Evolutionary conservation across 2,329 filamentous ascomycete genomes (phyloP).

Genomic region (Dryadomyces quercivorus): DNA sequence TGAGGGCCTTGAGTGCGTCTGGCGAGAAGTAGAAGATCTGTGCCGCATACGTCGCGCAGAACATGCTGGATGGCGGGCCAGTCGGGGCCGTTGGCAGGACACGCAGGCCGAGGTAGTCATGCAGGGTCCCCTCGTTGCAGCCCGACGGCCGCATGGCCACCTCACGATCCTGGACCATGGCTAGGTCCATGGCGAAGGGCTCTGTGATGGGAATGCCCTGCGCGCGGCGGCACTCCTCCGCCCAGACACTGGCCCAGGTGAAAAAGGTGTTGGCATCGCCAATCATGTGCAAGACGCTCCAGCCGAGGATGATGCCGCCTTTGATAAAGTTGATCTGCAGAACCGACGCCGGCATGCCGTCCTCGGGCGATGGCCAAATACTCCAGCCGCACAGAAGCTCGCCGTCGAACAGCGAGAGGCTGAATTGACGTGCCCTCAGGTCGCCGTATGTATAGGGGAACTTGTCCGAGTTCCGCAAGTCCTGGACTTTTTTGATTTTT

Average conservation of each 20-base stretch:
- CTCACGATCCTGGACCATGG: not conserved
- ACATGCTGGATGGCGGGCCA: constrained; percentile 1
- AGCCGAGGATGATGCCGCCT: constrained; percentile 1
- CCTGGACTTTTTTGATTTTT: not conserved
- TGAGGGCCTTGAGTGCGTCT: not conserved
- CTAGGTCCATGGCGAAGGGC: constrained; percentile 32
- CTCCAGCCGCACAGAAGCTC: not conserved
- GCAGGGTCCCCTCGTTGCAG: not conserved
- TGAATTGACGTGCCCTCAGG: not conserved
- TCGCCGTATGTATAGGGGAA: not conserved
- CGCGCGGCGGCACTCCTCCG: not conserved
- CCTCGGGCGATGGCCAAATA: not conserved
- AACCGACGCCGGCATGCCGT: not conserved
- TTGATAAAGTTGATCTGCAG: constrained; percentile 5
- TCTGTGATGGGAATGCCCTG: not conserved
- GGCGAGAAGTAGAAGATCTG: constrained; percentile 1
- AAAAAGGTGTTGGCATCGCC: constrained; percentile 2
- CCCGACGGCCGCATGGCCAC: not conserved
- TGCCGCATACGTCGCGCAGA: not conserved
- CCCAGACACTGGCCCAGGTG: constrained; percentile 3
- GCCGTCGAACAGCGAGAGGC: not conserved
- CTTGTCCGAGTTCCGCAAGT: not conserved
- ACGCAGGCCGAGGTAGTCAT: constrained; percentile 1
- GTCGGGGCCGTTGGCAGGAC: not conserved
- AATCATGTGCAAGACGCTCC: constrained; percentile 2